These are phyloP conservation scores for Rhodotorula sphaerocarpa DNA, from an alignment of 768 basidiomycete genomes.

Conservation along the genomic window DNA sequence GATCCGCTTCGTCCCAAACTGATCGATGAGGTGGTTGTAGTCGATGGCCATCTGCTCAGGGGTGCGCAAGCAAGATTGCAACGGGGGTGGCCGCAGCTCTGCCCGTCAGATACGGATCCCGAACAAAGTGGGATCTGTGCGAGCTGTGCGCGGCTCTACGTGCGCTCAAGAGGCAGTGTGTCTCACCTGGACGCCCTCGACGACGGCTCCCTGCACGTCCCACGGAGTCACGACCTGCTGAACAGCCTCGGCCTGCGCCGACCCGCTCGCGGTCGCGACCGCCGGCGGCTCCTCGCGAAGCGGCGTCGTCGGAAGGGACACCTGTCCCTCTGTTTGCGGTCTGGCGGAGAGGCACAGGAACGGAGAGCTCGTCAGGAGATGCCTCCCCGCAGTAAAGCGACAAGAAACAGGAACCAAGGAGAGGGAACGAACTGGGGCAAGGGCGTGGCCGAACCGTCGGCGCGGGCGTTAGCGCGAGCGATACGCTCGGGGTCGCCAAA, in stretches of 20 bases:
- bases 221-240: slow-evolving; percentile 69
- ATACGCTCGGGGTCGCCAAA: slow-evolving; percentile 33
- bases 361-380: too few species aligned
- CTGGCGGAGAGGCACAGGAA: neutral
- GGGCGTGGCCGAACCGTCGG: slow-evolving; percentile 34
- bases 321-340: slow-evolving; percentile 14
- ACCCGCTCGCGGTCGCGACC: slow-evolving; percentile 6
- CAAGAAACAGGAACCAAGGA: neutral
- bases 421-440: slow-evolving; percentile 24
- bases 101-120: too few species aligned
- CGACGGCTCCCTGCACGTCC: slow-evolving; percentile 88
- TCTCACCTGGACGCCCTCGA: slow-evolving; percentile 70
- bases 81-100: too few species aligned
- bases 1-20: slow-evolving; percentile 83
- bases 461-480: slow-evolving; percentile 31
- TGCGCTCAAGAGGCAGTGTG: neutral
- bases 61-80: neutral
- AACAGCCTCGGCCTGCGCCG: neutral
- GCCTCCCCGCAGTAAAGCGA: neutral
- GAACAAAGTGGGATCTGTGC: too few species aligned
- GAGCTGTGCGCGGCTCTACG: too few species aligned
- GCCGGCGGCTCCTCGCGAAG: slow-evolving; percentile 19
- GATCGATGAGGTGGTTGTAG: slow-evolving; percentile 86
- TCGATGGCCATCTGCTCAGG: slow-evolving; percentile 60
- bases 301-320: slow-evolving; percentile 15